Percentiles rank a stretch among this genome's conserved stretches.
phyloP scores from a whole-genome alignment of 2,329 filamentous ascomycete species.

The Sarocladiaceae sp. region DNA sequence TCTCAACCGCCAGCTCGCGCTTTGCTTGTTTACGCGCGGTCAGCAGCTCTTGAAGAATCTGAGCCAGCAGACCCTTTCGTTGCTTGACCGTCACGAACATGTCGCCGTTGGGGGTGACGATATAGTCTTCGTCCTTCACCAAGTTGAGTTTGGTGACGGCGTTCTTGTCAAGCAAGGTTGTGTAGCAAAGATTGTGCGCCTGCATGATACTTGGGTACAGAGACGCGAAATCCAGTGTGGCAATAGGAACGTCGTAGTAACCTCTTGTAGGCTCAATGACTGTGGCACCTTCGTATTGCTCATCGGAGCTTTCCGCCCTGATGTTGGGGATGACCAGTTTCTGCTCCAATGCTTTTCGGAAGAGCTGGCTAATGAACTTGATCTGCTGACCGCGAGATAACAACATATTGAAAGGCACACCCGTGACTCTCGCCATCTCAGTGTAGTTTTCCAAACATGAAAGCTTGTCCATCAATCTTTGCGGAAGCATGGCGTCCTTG shows the following conservation, averaged over 20 bases:
- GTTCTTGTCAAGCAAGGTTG: conserved; percentile 72
- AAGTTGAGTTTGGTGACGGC: conserved; percentile 72
- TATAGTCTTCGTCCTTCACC: conserved; percentile 90
- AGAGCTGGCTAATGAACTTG: conserved; percentile 96
- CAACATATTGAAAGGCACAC: conserved; percentile 94
- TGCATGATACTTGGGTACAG: conserved; percentile 99
- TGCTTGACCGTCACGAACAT: conserved; percentile 85
- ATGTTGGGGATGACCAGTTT: conserved; percentile 92
- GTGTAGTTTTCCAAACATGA: conserved; percentile 99
- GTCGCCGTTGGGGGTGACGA: conserved; percentile 91
- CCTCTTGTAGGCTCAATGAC: conserved; percentile 93
- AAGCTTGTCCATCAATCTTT: conserved; percentile 92
- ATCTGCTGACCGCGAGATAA: conserved; percentile 92
- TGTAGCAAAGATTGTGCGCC: conserved; percentile 97
- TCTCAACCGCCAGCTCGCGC: conserved; percentile 81
- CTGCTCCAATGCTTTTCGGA: conserved; percentile 90
- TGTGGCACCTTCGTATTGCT: conserved; percentile 96
- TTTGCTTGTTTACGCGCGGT: conserved; percentile 93
- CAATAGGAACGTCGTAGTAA: conserved; percentile 93
- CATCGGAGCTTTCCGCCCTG: conserved; percentile 64
- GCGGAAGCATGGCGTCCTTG: conserved; percentile 94
- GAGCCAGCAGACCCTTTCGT: conserved; percentile 85
- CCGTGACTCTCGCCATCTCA: conserved; percentile 98
- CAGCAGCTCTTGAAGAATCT: conserved; percentile 93
- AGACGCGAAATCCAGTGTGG: conserved; percentile 97